Evolutionary conservation across 805 yeast species (phyloP), one percentile per base, ranked within the genome.

Genomic region (Deakozyma indianensis): DNA sequence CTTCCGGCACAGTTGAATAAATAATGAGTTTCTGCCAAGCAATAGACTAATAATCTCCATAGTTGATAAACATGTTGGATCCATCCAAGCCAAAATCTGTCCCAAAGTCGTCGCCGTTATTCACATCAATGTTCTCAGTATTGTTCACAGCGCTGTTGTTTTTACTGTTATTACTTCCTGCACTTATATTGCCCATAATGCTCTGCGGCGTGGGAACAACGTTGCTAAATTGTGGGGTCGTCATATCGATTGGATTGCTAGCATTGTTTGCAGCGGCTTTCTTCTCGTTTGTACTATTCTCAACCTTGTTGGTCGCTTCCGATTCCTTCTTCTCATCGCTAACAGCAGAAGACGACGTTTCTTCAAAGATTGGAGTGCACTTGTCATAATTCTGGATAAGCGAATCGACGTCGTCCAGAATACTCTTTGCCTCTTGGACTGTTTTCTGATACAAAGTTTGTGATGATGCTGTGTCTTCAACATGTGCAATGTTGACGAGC

Each of bases 51-150:
- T 25, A 25, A 20, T 32, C 38, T 9, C 38, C 38, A n/a, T 32
- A 32, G 18, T 32, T 32, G 18, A 32, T 32, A n/a, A 32, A 32
- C 38, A 32, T 32, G 38, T 32, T 32, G 38, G 38, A 32, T 4
- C 38, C 38, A 20, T 32, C 38, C 38, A 32, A 9, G 11, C 38
- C 38, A 32, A 32, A 32, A 20, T 32, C 38, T 7, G 28, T 25
- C 7, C 38, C 38, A n/a, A 32, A 32, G 16, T 32, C 38, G 7
- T 7, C 7, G 28, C 28, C 14, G 28, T 25, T 25, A 14, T 7
- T 25, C 14, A 14, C 28, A 7, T 14, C 28, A 25, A 25, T 25
- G 28, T 25, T 25, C 14, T 14, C 28, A 25, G 14, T 25, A 25
- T 25, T 25, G 28, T 25, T 25, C 14, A 9, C 14, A 25, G 28